These are phyloP conservation scores for Penstemon newberryi DNA, from an alignment of 257 asterid genomes.

Conservation along the genomic window DNA sequence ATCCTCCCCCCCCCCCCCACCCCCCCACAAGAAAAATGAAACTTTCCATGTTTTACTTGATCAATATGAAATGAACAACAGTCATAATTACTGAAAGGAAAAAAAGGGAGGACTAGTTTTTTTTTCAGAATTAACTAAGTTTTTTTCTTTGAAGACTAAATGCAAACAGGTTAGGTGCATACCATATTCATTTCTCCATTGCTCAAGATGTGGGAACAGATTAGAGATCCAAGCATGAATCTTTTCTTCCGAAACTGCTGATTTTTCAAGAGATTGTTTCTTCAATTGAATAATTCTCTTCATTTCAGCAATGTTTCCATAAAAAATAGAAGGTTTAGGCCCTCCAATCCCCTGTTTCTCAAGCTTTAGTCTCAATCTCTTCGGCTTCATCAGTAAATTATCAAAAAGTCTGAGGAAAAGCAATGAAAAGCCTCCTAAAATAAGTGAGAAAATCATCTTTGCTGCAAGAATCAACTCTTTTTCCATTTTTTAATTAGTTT, in stretches of 20 bases:
- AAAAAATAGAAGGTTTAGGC: slow-evolving; percentile 51
- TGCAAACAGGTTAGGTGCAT: neutral
- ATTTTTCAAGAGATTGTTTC: slow-evolving; percentile 10
- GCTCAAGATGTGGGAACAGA: slow-evolving; percentile 57
- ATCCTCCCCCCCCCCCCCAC: too few relatives aligned
- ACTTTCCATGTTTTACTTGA: too few relatives aligned
- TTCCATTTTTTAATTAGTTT: slow-evolving; percentile 25
- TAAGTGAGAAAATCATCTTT: slow-evolving; percentile 29
- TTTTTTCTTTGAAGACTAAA: neutral
- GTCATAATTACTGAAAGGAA: neutral
- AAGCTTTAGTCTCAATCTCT: slow-evolving; percentile 43
- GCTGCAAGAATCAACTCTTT: slow-evolving; percentile 21
- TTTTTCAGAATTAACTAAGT: neutral
- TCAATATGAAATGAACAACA: too few relatives aligned
- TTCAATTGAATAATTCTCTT: slow-evolving; percentile 34
- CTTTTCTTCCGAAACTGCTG: slow-evolving; percentile 18
- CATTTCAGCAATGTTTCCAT: slow-evolving; percentile 64
- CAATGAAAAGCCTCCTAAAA: slow-evolving; percentile 33
- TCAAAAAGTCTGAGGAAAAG: slow-evolving; percentile 27
- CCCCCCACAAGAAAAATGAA: too few relatives aligned
- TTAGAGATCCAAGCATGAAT: slow-evolving; percentile 50
- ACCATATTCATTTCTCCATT: slow-evolving; percentile 65
- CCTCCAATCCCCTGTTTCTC: slow-evolving; percentile 64
- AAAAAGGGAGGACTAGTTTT: too few relatives aligned
- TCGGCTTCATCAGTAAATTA: slow-evolving; percentile 40